These are phyloP conservation scores for Fulvia fulva DNA, from an alignment of 2,329 filamentous ascomycete species.

Conservation along the genomic window DNA sequence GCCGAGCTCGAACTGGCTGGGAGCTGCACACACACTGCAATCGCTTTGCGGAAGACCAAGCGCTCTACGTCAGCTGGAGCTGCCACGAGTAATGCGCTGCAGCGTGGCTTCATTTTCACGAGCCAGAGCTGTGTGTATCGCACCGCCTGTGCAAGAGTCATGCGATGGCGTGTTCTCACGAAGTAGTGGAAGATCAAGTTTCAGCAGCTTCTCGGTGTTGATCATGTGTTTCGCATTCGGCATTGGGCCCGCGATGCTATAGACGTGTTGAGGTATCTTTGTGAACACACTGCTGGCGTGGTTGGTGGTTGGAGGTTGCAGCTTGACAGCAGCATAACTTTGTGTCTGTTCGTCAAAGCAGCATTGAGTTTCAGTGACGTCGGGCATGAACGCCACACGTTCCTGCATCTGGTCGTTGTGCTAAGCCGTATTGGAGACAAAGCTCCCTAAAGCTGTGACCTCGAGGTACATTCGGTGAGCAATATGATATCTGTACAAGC, in stretches of 20 bases:
- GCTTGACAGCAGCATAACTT: neutral
- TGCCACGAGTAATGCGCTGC: slow-evolving; percentile 7
- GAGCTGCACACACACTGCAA: neutral
- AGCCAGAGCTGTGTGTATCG: slow-evolving; percentile 5
- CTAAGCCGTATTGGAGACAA: too few species aligned
- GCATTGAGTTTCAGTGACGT: neutral
- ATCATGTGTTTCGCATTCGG: neutral
- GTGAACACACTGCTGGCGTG: neutral
- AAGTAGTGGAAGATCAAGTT: neutral
- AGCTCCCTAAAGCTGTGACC: too few species aligned
- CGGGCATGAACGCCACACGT: neutral
- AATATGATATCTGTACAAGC: neutral
- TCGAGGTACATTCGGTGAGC: neutral
- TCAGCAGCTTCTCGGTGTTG: neutral
- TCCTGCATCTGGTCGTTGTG: neutral
- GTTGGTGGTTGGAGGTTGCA: neutral
- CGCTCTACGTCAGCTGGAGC: neutral
- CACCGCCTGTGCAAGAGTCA: neutral
- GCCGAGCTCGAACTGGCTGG: neutral
- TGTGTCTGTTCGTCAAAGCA: neutral
- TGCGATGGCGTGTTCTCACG: neutral
- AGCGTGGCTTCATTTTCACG: neutral
- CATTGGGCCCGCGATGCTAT: neutral
- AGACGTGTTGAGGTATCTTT: neutral
- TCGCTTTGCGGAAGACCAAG: neutral